Percentiles rank a stretch among this genome's conserved stretches.
phyloP scores from a whole-genome alignment of 768 basidiomycete genomes.

The Leccinum ochraceum region DNA sequence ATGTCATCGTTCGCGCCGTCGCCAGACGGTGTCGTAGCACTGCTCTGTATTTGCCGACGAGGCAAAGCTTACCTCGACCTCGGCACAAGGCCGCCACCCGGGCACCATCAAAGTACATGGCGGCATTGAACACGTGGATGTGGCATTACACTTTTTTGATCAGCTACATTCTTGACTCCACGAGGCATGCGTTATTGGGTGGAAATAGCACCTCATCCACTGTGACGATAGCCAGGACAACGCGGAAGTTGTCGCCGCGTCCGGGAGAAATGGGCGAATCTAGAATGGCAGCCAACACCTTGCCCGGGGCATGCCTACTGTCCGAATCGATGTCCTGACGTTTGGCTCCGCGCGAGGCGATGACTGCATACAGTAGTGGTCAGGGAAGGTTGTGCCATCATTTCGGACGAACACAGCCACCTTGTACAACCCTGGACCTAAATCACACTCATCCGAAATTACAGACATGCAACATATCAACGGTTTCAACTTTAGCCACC shows the following conservation, averaged over 20 bases:
- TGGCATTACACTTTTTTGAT: slow-evolving; percentile 7
- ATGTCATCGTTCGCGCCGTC: slow-evolving; percentile 15
- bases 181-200: slow-evolving; percentile 12
- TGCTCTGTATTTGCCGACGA: slow-evolving; percentile 21
- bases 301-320: no score
- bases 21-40: slow-evolving; percentile 6
- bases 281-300: background rate
- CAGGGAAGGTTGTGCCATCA: background rate
- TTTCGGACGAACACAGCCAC: background rate
- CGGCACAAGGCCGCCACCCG: slow-evolving; percentile 15
- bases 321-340: no score
- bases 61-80: slow-evolving; percentile 12
- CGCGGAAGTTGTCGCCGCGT: background rate
- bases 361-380: no score
- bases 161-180: slow-evolving; percentile 18
- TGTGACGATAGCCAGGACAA: background rate
- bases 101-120: slow-evolving; percentile 6
- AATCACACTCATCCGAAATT: background rate
- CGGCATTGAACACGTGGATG: slow-evolving; percentile 18
- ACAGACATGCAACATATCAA: background rate
- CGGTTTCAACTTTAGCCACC: background rate
- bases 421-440: background rate
- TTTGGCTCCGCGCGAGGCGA: no score
- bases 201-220: background rate
- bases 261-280: background rate